Conservation (phyloP, 306 rosid genomes). For the Leucaena leucocephala region DNA sequence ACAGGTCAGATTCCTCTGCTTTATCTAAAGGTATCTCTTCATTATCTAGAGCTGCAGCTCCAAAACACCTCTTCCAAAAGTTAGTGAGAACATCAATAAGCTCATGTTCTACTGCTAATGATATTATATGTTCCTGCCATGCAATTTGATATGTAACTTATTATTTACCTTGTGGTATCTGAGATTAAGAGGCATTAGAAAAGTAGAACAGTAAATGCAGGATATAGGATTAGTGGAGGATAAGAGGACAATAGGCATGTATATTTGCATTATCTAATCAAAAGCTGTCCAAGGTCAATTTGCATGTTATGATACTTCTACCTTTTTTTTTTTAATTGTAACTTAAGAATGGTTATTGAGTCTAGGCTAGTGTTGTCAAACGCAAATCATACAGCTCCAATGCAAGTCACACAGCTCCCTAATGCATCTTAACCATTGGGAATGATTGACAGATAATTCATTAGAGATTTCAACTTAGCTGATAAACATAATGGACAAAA, state of each 20-base stretch:
- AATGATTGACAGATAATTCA: too few species aligned
- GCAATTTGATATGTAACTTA: constrained; percentile 20
- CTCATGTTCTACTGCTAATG: constrained; percentile 94
- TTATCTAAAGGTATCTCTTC: constrained; percentile 47
- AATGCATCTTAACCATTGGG: too few species aligned
- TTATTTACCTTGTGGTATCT: constrained; percentile 7
- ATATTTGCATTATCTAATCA: constrained; percentile 26
- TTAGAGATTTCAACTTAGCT: too few species aligned
- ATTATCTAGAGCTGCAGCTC: constrained; percentile 82
- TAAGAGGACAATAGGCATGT: constrained; percentile 17
- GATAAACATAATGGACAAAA: too few species aligned
- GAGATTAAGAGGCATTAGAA: background rate
- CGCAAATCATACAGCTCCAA: background rate
- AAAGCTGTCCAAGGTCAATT: constrained; percentile 21
- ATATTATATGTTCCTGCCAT: constrained; percentile 9
- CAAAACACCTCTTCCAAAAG: constrained; percentile 79
- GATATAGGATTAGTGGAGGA: constrained; percentile 18
- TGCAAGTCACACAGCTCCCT: too few species aligned
- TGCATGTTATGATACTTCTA: constrained; percentile 22
- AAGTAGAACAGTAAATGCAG: constrained; percentile 20
- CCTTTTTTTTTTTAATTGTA: too few species aligned
- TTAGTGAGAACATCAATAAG: constrained; percentile 81
- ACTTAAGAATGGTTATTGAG: background rate
- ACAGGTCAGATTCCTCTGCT: constrained; percentile 64
- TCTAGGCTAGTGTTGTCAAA: background rate